Evolutionary conservation across 768 basidiomycete genomes (phyloP), one percentile per base, ranked within the genome.

Genomic region (Suillus discolor): DNA sequence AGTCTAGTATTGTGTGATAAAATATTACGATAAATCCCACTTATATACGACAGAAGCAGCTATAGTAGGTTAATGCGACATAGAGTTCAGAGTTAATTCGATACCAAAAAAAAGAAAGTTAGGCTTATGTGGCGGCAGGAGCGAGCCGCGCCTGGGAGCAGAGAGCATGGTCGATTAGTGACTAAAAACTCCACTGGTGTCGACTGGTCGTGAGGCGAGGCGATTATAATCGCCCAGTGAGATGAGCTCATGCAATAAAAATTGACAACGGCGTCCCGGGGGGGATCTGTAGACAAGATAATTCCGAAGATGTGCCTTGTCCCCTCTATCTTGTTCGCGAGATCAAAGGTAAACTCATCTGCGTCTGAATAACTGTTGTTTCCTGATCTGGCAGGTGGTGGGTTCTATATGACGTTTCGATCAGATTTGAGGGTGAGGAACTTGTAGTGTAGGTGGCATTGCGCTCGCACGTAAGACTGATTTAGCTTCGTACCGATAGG

Each of bases 381-480:
- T 28, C 59, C 59, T 42, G 25, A 42, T 42, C 12, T 20, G 59
- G 59, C 1, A 28, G 3, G 20, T 20, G 3, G 4, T 12, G 3
- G 36, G 9, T 42, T 60, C 39, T 42, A 60, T 42, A 28, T 25
- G 59, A 42, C 25, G 6, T 42, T 60, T 60, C 59, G 59, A 60
- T 60, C 59, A 60, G 59, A 60, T 60, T 31, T 42, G 41, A 60
- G 59, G 41, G 59, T 60, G 59, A 60, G 57, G 57, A 60, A 59
- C 9, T 59, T 39, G 57, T 34, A 12, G 53, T 18, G 18, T 53
- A 49, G 49, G 49, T 57, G 55, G 55, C 55, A 59, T 42, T 6
- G 41, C 39, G 41, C 31, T 60, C 59, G 59, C 59, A 60, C 59
- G 59, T 42, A 60, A 60, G 59, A 60, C 59, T 42, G 28, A 60